Base-by-base conservation (phyloP, 169 alveolate genomes). In the Eimeria acervulina region DNA sequence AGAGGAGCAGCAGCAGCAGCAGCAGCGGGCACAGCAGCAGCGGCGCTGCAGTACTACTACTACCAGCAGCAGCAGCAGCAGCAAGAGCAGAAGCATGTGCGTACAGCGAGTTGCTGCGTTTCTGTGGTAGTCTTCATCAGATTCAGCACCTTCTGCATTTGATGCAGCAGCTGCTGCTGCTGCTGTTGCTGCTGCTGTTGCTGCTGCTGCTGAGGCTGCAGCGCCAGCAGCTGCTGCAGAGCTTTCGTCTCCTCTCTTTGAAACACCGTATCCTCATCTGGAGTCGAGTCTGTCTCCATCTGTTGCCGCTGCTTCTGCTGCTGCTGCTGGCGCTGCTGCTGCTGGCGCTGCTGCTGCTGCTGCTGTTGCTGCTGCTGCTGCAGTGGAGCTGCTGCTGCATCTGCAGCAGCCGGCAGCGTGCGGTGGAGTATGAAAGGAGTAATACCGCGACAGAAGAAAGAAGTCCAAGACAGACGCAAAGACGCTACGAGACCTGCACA, bases 51-150 rank as follows among this genome's bases (percentile, higher is more conserved):
- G n/a, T n/a, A 72, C 44, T 13, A 28, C 13, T 17, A 28, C 38
- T 19, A 72, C 15, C 83, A 72, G 47, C 83, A 72, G 83, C 83
- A 72, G 47, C 83, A 72, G 52, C 47, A 72, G 83, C 83, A 72
- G 21, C 83, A 28, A 36, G 44, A 72, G 12, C 55, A 47, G 55
- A 5, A 47, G 47, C 83, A 28, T 44, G 28, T 12, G 47, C 83
- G 10, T 72, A 72, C 83, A 28, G 83, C 83, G 26, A 72, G 83
- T 28, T 72, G 83, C 44, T 72, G 83, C 44, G 83, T n/a, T 8
- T 72, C 83, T 36, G 83, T 72, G 26, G 83, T 72, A 7, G 40
- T 28, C 23, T 36, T 66, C 76, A 26, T n/a, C n/a, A n/a, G n/a
- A n/a, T n/a, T n/a, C 36, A 26, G 76, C 76, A n/a, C n/a, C n/a